Evolutionary conservation across 352 stramenopile genomes (phyloP), one percentile per base, ranked within the genome.

Genomic region (Phytophthora pini): DNA sequence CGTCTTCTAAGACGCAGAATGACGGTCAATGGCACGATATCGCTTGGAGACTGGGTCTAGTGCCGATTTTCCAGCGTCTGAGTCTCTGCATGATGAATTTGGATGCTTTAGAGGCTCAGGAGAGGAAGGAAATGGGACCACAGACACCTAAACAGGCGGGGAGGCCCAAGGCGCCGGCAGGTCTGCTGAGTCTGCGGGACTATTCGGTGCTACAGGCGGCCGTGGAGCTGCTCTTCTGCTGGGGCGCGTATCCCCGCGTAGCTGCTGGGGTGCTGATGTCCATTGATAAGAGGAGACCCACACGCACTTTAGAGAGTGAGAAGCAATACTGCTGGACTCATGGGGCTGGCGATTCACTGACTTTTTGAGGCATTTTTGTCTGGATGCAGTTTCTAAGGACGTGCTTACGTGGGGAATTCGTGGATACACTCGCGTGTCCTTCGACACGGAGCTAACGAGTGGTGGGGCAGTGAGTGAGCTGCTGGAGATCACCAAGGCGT

Each of bases 171-270:
- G 86, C 86, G 15, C 86, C 88, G 5, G 70, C 66, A 2, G 84
- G 84, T 45, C 70, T 96, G 41, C 68, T 96, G 27, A 96, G 88
- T 76, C 68, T 96, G 31, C 81, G 86, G 2, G 88, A 96, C 65
- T 94, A 93, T 77, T 90, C 86, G 17, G 76, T 88, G 52, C 74
- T 96, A 26, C 88, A 96, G 66, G 86, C 88, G 2, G 83, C 81
- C 10, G 60, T 93, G 13, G 88, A 96, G 58, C 53, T 94, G 10
- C 72, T 93, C 24, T 82, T 92, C 50, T 89, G 77, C 29, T 96
- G 88, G 88, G 71, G 72, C 15, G 76, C 71, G 27, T 76, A 87
- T 47, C 84, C 82, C 48, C 69, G 62, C 15, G 77, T 92, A 17
- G 77, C 81, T 48, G 22, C 62, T 13, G 84, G 82, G 1, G 58